Base-by-base conservation (phyloP, 169 alveolate genomes). In the Cyclospora cayetanensis region DNA sequence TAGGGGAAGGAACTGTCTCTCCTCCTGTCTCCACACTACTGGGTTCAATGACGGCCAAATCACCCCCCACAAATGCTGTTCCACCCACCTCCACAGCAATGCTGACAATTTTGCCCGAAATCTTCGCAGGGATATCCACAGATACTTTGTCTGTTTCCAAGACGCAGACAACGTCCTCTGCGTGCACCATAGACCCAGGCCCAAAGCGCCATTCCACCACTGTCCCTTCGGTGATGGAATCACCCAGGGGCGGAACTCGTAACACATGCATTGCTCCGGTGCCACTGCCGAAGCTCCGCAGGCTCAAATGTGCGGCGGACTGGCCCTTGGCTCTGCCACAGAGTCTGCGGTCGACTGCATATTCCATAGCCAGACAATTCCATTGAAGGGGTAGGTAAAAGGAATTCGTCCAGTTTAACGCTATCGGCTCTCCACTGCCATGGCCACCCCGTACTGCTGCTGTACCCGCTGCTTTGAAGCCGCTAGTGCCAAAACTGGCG, bases 121-220 rank as follows among this genome's bases (percentile, higher is more conserved):
- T 35, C n/a, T 66, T 60, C 20, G 92, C 74, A 53, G 76, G 85
- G 2, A 92, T 52, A 3, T 92, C 93, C 1, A 92, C 93, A 34
- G 94, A 53, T 25, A 97, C 98, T 95, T 98, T 98, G 95, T 98
- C 99, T 7, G 99, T 98, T 93, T 98, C 99, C 20, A 98, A 96
- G 42, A 97, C 96, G 79, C 99, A 98, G 66, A 98, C 93, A 15
- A 97, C 97, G 89, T 97, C 99, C 93, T 98, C 99, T 53, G 95
- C 94, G 70, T 91, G 94, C 34, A 98, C 99, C 79, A 88, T 94
- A 66, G 97, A 98, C 72, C 99, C 99, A 68, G 95, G 94, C 12
- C 42, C 66, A 35, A 41, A 93, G 55, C 94, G 92, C 98, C 98
- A 96, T 82, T 92, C 94, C 37, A 91, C 83, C 77, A 96, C 91